Evolutionary conservation across 441 rosid species (phyloP), one percentile per base, ranked within the genome.

Genomic region (Breynia disticha): DNA sequence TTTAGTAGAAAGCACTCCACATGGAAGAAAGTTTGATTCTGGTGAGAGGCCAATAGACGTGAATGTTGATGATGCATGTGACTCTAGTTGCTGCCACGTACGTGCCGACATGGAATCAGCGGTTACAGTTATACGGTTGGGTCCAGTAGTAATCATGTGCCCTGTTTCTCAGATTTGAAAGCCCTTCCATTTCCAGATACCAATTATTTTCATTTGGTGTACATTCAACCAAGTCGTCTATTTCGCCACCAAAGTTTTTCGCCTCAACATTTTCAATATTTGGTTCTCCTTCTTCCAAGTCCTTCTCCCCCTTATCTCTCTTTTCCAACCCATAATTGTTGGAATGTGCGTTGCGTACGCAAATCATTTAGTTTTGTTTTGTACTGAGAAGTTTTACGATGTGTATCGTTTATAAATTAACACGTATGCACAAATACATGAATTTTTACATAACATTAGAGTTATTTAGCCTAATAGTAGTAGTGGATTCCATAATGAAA

Each of bases 271-370:
- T 20, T 61, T n/a, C n/a, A n/a, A 67, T 64, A 63, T 57, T 64
- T 74, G 87, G 87, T 69, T 67, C 74, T 74, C 66, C 18, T 79
- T 67, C 71, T 46, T 69, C 79, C 82, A 81, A 75, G 84, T 79
- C 70, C 63, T n/a, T n/a, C n/a, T n/a, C n/a, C n/a, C n/a, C n/a
- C n/a, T n/a, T n/a, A n/a, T n/a, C n/a, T n/a, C n/a, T n/a, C n/a
- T n/a, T 57, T 16, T 32, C 14, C 32, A 15, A 55, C 7, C 35
- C 8, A 28, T 28, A n/a, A n/a, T n/a, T n/a, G n/a, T n/a, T n/a
- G n/a, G n/a, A n/a, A n/a, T n/a, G n/a, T n/a, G n/a, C n/a, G n/a
- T n/a, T n/a, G n/a, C n/a, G n/a, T n/a, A n/a, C n/a, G n/a, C n/a
- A n/a, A n/a, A n/a, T n/a, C n/a, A n/a, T n/a, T n/a, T n/a, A n/a